Evolutionary conservation across 257 asterid genomes (phyloP), one percentile per base, ranked within the genome.

Genomic region (Echites panduratus): DNA sequence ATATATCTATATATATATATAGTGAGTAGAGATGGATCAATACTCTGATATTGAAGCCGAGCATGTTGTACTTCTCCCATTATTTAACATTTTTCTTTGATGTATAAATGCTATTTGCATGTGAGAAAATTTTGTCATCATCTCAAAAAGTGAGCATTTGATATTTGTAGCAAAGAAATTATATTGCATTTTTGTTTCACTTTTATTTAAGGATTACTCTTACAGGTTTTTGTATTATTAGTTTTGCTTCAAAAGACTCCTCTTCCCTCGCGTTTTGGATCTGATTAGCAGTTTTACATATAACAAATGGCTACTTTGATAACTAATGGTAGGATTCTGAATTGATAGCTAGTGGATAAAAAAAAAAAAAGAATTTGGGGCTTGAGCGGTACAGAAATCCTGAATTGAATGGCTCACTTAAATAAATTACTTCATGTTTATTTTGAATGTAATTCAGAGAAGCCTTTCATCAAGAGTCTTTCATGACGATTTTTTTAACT

Each of bases 361-460:
- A n/a, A n/a, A n/a, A n/a, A n/a, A n/a, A n/a, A n/a, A n/a, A n/a
- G 87, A 84, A 88, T 75, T 82, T 94, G 87, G 85, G 38, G 38
- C 38, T 94, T 29, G 96, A 94, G 81, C 91, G 99, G 97, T 82
- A 86, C 1, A 82, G 96, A 76, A 87, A 78, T 76, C 87, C 95
- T 11, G 87, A 87, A 80, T 41, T 74, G 68, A 84, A 83, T 66
- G 99, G 97, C 11, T 84, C 96, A 0, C 85, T 94, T 66, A 94
- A 91, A 97, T 93, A 90, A 58, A 75, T 71, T 64, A 24, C 2
- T 70, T 72, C 41, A 32, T 32, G 68, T 74, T 82, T 29, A 13
- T 62, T 13, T 40, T 35, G 38, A 32, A 61, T 70, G 70, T 24
- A 74, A 47, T 35, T 58, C 63, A 43, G 48, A 9, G 35, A 22